phyloP scores from a whole-genome alignment of 2,329 filamentous ascomycete species.

The Ascocoryne sarcoides region DNA sequence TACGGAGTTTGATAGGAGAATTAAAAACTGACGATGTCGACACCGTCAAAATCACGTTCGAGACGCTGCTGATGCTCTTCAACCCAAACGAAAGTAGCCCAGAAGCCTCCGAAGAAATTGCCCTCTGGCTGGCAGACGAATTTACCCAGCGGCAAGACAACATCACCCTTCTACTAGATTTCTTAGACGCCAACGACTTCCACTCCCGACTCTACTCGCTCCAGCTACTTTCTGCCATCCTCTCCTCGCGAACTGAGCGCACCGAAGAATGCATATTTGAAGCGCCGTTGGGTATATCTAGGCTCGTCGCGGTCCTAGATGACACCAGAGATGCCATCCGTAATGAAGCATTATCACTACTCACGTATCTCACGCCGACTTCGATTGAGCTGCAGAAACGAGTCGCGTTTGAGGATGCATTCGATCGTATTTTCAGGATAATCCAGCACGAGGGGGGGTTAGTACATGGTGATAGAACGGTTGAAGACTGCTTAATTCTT shows the following conservation, averaged over 20 bases:
- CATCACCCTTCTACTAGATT: conserved; percentile 79
- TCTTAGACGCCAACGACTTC: conserved; percentile 80
- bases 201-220: conserved; percentile 87
- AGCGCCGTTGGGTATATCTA: conserved; percentile 78
- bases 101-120: conserved; percentile 93
- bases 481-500: conserved; percentile 88
- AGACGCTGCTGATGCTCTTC: conserved; percentile 93
- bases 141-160: conserved; percentile 98
- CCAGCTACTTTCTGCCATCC: conserved; percentile 80
- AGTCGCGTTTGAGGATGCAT: conserved; percentile 90
- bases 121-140: conserved; percentile 91
- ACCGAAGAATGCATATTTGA: conserved; percentile 92
- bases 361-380: conserved; percentile 79
- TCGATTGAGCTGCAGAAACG: conserved; percentile 89
- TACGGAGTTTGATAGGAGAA: conserved; percentile 78
- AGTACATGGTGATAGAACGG: conserved; percentile 71
- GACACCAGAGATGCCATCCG: conserved; percentile 80
- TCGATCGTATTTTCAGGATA: conserved; percentile 75
- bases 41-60: conserved; percentile 87
- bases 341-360: conserved; percentile 77
- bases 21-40: conserved; percentile 91
- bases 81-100: conserved; percentile 62
- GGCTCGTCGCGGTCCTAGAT: conserved; percentile 74
- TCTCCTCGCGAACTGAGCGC: conserved; percentile 75
- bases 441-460: conserved; percentile 77